These are phyloP conservation scores for Glarea lozoyensis DNA, from an alignment of 495 filamentous ascomycete genomes.

Conservation along the genomic window DNA sequence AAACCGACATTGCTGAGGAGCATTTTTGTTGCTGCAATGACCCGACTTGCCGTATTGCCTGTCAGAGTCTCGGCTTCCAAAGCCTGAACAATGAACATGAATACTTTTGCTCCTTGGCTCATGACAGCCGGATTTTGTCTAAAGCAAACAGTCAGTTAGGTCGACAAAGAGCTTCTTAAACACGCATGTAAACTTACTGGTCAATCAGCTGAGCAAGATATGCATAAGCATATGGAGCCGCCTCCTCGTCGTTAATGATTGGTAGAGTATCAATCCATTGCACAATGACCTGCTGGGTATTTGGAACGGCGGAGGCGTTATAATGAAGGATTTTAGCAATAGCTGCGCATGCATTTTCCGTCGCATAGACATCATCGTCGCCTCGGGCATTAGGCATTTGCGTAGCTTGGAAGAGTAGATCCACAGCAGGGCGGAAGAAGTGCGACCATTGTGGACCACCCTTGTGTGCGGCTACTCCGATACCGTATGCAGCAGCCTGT, in stretches of 20 bases:
- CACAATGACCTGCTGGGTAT: conserved; percentile 59
- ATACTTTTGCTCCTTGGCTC: conserved; percentile 64
- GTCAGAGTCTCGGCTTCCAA: conserved; percentile 86
- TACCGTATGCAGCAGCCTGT: conserved; percentile 93
- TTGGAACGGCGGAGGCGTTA: conserved; percentile 64
- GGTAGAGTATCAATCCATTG: conserved; percentile 88
- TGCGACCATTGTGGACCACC: conserved; percentile 76
- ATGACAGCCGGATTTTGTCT: conserved; percentile 86
- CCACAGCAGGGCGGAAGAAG: conserved; percentile 71
- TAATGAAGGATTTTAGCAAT: conserved; percentile 95
- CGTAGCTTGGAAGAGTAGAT: conserved; percentile 74
- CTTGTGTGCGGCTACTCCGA: conserved; percentile 91
- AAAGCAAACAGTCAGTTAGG: conserved; percentile 6
- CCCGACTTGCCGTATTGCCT: conserved; percentile 65
- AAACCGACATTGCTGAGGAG: conserved; percentile 61
- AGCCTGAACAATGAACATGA: conserved; percentile 74
- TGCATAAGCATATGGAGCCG: conserved; percentile 90
- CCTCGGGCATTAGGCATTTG: conserved; percentile 69
- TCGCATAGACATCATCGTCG: conserved; percentile 95
- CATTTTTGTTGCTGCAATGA: conserved; percentile 62
- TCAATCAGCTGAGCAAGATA: conserved; percentile 89
- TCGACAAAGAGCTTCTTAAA: neutral
- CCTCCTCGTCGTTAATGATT: conserved; percentile 92
- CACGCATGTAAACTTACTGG: conserved; percentile 56
- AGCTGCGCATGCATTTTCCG: conserved; percentile 92